Evolutionary conservation across 306 rosid genomes (phyloP), one percentile per base, ranked within the genome.

Genomic region (Corylus heterophylla): DNA sequence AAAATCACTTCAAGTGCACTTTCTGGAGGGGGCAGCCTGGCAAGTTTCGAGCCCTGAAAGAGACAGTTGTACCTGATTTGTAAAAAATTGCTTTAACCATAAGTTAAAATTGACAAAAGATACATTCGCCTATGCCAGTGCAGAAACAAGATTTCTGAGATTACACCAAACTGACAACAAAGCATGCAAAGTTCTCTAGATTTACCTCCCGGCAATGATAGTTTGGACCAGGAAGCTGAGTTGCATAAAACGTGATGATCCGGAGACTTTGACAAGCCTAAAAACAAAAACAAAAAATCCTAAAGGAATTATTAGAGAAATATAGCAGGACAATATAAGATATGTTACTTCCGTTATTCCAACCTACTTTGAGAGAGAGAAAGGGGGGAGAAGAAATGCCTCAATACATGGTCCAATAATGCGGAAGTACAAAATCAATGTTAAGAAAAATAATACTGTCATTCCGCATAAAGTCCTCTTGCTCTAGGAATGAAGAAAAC

Each of bases 201-300:
- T 39, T 72, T 85, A 92, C 98, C 94, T 80, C 88, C 1, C 94
- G 90, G 83, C 97, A 90, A 74, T 94, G 97, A 67, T 90, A 92
- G 80, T 89, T 92, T 77, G 97, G 98, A 84, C 97, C 98, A 74
- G 94, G 97, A 87, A 94, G 97, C 77, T 90, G 97, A 22, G 98
- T 94, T 10, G 98, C 89, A 81, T 92, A 89, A 77, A 94, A 90
- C 35, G 96, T 88, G 69, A 94, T 29, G 71, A 92, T 81, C 63
- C 97, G 98, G 67, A 94, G 94, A 84, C 80, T 4, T 84, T 92
- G 98, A 85, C 84, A 94, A 74, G 81, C 90, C 98, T 92, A 85
- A 69, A 74, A 44, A 52, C 66, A 69, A 63, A 67, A n/a, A 62
- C 31, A 29, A 71, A 12, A 12, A 54, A n/a, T 54, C 50, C 54